phyloP scores from a whole-genome alignment of 2,329 filamentous ascomycete genomes.

The Didymella lethalis region DNA sequence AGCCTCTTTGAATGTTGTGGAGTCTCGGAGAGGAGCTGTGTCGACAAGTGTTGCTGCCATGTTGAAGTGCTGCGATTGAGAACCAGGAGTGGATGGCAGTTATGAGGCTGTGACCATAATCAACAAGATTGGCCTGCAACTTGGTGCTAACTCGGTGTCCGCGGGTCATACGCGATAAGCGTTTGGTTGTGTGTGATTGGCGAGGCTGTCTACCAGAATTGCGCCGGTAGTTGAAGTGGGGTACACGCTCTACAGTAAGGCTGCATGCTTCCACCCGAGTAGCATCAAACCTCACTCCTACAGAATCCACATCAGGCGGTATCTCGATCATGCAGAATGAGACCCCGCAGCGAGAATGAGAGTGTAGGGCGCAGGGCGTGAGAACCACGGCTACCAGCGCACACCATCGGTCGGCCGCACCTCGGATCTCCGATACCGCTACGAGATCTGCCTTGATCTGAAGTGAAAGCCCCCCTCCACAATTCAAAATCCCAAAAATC shows the following conservation, averaged over 20 bases:
- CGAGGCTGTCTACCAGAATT: neutral
- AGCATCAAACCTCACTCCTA: no score
- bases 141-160: neutral
- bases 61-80: neutral
- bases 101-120: no score
- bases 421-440: constrained; percentile 28
- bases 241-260: neutral
- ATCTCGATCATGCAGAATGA: neutral
- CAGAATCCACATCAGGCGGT: neutral
- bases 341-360: neutral
- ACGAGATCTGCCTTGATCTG: constrained; percentile 15
- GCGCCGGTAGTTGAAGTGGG: constrained; percentile 3
- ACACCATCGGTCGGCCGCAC: constrained; percentile 17
- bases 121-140: neutral
- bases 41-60: constrained; percentile 14
- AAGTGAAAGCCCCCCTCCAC: constrained; percentile 13
- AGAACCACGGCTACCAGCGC: constrained; percentile 4
- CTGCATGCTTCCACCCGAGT: neutral
- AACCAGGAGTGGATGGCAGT: neutral
- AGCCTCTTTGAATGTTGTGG: constrained; percentile 42
- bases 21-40: neutral
- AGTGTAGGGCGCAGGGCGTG: constrained; percentile 10
- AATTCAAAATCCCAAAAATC: neutral
- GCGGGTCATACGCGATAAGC: constrained; percentile 10
- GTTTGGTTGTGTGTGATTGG: constrained; percentile 5